These are phyloP conservation scores for Penicillium maclennaniae DNA, from an alignment of 495 filamentous ascomycete genomes.

Conservation along the genomic window DNA sequence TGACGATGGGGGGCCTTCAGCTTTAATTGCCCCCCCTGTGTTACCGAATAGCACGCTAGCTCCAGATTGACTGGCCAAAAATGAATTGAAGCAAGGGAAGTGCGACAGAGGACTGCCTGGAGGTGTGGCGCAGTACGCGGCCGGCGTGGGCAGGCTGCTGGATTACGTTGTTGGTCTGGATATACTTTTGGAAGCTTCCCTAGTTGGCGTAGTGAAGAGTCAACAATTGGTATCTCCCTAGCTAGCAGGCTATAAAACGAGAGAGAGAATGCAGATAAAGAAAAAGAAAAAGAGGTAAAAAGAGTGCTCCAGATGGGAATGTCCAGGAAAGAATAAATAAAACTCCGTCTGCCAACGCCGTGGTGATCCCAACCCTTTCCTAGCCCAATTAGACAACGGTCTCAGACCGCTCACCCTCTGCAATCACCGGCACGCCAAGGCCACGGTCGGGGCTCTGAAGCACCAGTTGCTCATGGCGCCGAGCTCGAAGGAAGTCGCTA, in stretches of 20 bases:
- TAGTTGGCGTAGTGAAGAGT: conserved; percentile 23
- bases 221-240: conserved; percentile 37
- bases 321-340: conserved; percentile 16
- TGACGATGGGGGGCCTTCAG: neutral
- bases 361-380: conserved; percentile 7
- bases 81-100: conserved; percentile 18
- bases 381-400: conserved; percentile 61
- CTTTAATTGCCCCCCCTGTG: conserved; percentile 5
- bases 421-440: conserved; percentile 80
- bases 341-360: conserved; percentile 17
- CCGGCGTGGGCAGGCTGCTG: conserved; percentile 15
- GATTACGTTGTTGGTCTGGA: conserved; percentile 11
- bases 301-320: conserved; percentile 17
- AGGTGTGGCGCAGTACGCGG: conserved; percentile 22
- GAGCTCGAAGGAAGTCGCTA: conserved; percentile 79
- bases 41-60: conserved; percentile 7
- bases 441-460: conserved; percentile 92
- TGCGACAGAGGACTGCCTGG: conserved; percentile 16
- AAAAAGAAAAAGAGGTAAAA: conserved; percentile 11
- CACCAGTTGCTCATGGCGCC: conserved; percentile 88
- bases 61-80: neutral
- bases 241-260: conserved; percentile 19
- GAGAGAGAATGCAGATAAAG: conserved; percentile 14
- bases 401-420: conserved; percentile 79
- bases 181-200: neutral